A percentile compares a stretch with the other conserved stretches of the same genome.
Conservation (phyloP, 768 basidiomycete genomes). For the Mycena albidolilacea region DNA sequence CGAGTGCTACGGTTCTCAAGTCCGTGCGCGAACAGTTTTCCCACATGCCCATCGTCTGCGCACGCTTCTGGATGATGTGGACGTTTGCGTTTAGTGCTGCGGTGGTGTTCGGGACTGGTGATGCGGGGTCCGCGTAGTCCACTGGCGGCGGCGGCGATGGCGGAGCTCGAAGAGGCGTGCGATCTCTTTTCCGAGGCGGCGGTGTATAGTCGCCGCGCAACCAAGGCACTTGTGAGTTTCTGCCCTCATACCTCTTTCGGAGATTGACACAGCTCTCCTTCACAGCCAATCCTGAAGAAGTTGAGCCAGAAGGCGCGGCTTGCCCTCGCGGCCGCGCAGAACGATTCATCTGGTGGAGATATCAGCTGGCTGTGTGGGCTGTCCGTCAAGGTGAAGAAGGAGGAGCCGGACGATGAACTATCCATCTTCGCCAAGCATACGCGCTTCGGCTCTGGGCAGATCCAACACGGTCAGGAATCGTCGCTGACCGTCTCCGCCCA, state of each 20-base stretch:
- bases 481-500: conserved; percentile 26
- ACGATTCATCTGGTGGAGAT: conserved; percentile 52
- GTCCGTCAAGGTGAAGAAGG: conserved; percentile 54
- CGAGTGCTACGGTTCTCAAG: conserved; percentile 70
- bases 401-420: conserved; percentile 74
- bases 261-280: background rate
- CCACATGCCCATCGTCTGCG: conserved; percentile 60
- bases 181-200: conserved; percentile 77
- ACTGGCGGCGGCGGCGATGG: conserved; percentile 76
- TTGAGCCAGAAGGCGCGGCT: conserved; percentile 78
- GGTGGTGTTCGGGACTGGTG: conserved; percentile 83
- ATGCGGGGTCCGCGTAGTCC: conserved; percentile 80
- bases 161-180: conserved; percentile 78
- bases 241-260: background rate
- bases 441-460: conserved; percentile 68
- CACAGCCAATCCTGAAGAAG: conserved; percentile 72
- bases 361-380: conserved; percentile 45
- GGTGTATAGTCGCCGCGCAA: conserved; percentile 70
- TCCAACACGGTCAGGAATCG: conserved; percentile 36
- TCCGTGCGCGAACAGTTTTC: conserved; percentile 64
- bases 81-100: too few species aligned
- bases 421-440: conserved; percentile 79
- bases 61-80: conserved; percentile 76
- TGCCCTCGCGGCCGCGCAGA: conserved; percentile 62
- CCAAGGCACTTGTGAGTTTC: conserved; percentile 72